Base-by-base conservation (phyloP, 768 basidiomycete genomes). In the Amanita brunnescens region DNA sequence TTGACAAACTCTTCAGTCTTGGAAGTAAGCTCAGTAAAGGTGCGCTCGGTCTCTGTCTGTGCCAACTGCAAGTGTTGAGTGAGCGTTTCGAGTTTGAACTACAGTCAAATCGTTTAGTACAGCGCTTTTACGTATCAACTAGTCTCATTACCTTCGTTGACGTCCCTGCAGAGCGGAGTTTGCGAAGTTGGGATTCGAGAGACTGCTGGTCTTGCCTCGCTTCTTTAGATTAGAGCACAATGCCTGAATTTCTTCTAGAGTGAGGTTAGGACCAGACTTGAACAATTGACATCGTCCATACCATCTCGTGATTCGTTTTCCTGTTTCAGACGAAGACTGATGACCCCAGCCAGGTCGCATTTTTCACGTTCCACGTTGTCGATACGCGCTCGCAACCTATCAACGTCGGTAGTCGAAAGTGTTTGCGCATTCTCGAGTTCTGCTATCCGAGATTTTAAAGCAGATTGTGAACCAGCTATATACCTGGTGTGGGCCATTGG, bases 281-380 rank as follows among this genome's bases (percentile, higher is more conserved):
- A 54, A 29, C 21, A 14, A 37, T 51, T 39, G n/a, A 40, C 30
- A 10, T 5, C 60, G 75, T 49, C 5, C 34, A 44, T 50, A 91
- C 92, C 87, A 54, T 92, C 87, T 48, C 85, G 79, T 60, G 86
- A 80, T 6, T 75, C 61, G 35, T 75, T 72, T 54, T 93, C 87
- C 58, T 88, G 81, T 64, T 91, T 87, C 55, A 92, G 67, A 48
- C 88, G 77, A 63, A n/a, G n/a, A n/a, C 87, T 91, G 4, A 93
- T 80, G 39, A 92, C 86, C 24, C 78, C 80, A 39, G 94, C 73
- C 42, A 96, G 76, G 55, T 94, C 91, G 30, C 91, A 80, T 67
- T 96, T 96, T 72, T 96, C 94, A 49, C 87, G 77, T 56, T 96
- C 91, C 1, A 78, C 77, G 54, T 90, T 87, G 18, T 90, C 82